Base-by-base conservation (phyloP, 1,139 yeast genomes). In the Blastobotrys persicus region DNA sequence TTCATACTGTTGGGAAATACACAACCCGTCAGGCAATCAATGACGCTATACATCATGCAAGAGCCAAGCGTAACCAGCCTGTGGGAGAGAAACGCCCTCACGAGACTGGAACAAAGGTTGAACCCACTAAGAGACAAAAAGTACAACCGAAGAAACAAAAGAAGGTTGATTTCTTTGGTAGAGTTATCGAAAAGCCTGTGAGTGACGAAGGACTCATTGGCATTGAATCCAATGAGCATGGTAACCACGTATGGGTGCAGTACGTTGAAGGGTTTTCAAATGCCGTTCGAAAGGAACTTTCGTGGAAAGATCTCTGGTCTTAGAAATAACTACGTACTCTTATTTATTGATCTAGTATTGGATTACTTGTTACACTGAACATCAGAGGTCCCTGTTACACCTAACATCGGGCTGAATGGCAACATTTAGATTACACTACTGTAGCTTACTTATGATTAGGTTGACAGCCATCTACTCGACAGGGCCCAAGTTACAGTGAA, bases 231-330 rank as follows among this genome's bases (percentile, higher is more conserved):
- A 34, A 28, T 4, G 33, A 38, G 7, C 42, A 17, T 7, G 34
- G 16, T 7, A 17, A 14, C 3, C 48, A 61, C 54, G 85, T 88
- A 5, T 92, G 98, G 98, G 87, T 92, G 13, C 91, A 87, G 62
- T 91, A 84, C 61, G 86, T 86, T 57, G 98, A 91, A 66, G 98
- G 98, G 1, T 91, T 86, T 60, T 87, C 96, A 6, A 87, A 91
- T 66, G 98, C 98, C 0, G 98, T 92, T 1, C 72, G 95, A 37
- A 88, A 88, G 60, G 85, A 84, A 51, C 80, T 91, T 28, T 78
- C 83, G 5, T 92, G 98, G 97, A 66, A 71, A 3, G 87, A 83
- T 50, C 66, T 89, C 31, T 88, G 85, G 85, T 33, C 37, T 18
- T 45, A 17, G 18, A 23, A 9, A 9, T 23, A 23, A 9, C 28